Percentiles rank a stretch among this genome's conserved stretches.
phyloP scores from a whole-genome alignment of 169 alveolate genomes.

The Plasmodium blacklocki region DNA sequence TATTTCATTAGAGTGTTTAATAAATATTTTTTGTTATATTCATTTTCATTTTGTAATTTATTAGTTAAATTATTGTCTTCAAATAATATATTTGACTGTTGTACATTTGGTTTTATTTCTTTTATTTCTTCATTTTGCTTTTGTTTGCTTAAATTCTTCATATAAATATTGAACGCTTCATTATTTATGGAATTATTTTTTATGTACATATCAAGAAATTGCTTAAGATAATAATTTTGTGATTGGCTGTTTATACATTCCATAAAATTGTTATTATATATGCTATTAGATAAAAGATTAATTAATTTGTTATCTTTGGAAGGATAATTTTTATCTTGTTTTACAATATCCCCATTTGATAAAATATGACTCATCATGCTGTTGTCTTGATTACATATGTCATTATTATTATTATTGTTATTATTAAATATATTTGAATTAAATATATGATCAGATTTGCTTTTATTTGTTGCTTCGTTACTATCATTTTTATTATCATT shows the following conservation, averaged over 20 bases:
- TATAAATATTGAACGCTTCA: slow-evolving; percentile 7
- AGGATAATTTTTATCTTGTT: not conserved
- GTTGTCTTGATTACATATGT: not conserved
- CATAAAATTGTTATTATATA: not conserved
- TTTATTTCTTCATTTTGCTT: not conserved
- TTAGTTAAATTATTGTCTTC: not conserved
- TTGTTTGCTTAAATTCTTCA: not conserved
- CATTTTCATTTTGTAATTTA: not conserved
- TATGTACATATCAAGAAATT: slow-evolving; percentile 50
- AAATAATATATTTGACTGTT: not conserved
- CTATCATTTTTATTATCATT: not conserved
- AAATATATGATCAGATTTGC: not conserved
- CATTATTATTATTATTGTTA: too few species aligned
- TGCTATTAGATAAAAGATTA: not conserved
- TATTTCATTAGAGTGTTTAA: slow-evolving; percentile 33
- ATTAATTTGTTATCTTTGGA: not conserved
- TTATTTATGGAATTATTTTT: slow-evolving; percentile 9
- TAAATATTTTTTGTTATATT: slow-evolving; percentile 1
- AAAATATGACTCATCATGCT: not conserved
- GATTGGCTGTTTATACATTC: not conserved
- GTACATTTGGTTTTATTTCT: not conserved
- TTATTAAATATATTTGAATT: not conserved
- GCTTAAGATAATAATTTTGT: slow-evolving; percentile 20
- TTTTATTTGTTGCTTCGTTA: not conserved
- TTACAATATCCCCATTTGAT: not conserved